These are phyloP conservation scores for Exutisphaerella laricina DNA, from an alignment of 2,329 filamentous ascomycete genomes.

Conservation along the genomic window DNA sequence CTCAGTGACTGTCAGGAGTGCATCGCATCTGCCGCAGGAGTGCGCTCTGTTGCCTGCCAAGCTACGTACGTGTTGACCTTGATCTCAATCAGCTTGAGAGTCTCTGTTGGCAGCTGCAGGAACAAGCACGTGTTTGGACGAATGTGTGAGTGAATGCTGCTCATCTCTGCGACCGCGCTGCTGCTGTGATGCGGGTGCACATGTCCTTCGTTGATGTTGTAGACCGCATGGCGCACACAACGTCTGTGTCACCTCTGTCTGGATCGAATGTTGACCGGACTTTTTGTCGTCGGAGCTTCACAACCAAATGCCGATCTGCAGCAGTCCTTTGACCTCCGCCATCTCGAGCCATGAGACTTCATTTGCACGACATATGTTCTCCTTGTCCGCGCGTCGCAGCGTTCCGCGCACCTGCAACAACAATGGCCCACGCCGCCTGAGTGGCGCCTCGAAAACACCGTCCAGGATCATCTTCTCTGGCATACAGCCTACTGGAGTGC, in stretches of 20 bases:
- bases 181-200: neutral
- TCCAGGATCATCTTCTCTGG: conserved; percentile 74
- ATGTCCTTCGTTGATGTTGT: neutral
- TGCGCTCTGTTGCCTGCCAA: conserved; percentile 21
- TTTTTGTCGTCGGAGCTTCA: neutral
- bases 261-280: no score
- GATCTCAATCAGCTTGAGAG: conserved; percentile 53
- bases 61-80: conserved; percentile 59
- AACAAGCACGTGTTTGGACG: conserved; percentile 49
- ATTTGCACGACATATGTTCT: no score
- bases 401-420: no score
- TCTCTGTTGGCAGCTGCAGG: conserved; percentile 54
- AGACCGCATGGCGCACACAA: neutral
- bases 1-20: conserved; percentile 29
- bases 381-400: no score
- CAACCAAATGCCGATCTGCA: neutral
- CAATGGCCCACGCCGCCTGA: no score
- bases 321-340: no score
- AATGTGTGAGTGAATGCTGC: conserved; percentile 42
- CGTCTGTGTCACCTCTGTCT: no score
- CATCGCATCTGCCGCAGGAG: conserved; percentile 22
- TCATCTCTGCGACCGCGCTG: conserved; percentile 12
- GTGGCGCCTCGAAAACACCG: conserved; percentile 5
- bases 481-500: conserved; percentile 91
- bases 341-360: neutral